Percentiles rank a stretch among this genome's conserved stretches.
phyloP scores from a whole-genome alignment of 2,329 filamentous ascomycete species.

The Talaromyces sp. region DNA sequence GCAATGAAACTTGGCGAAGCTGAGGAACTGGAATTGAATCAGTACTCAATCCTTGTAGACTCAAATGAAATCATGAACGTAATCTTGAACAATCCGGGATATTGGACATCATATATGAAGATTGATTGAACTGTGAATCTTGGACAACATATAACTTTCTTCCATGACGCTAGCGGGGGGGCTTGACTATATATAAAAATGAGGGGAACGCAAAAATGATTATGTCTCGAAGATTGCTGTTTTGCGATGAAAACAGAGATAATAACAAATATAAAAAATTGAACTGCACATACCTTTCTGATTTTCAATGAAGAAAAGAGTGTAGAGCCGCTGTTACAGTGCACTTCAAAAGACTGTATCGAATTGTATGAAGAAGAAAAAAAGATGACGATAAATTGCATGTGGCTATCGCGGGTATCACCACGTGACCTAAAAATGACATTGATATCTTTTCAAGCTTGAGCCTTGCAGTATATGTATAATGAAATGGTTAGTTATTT shows the following conservation, averaged over 20 bases:
- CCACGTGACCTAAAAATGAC: conserved; percentile 2
- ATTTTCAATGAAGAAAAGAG: background rate
- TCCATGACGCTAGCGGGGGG: background rate
- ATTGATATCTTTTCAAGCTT: background rate
- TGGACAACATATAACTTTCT: background rate
- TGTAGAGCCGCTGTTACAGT: background rate
- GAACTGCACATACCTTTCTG: background rate
- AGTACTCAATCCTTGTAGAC: background rate
- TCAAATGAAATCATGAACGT: too few relatives aligned
- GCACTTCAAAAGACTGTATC: background rate
- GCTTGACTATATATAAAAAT: background rate
- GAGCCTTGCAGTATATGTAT: background rate
- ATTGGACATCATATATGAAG: too few relatives aligned
- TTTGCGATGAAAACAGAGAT: too few relatives aligned
- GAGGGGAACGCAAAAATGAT: background rate
- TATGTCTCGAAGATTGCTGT: background rate
- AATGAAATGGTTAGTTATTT: background rate
- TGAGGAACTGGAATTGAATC: background rate
- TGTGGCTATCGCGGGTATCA: conserved; percentile 10
- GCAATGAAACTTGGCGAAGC: background rate
- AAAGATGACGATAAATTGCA: conserved; percentile 7
- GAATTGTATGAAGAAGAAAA: background rate
- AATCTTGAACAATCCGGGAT: too few relatives aligned
- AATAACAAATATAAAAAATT: background rate
- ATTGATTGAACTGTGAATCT: too few relatives aligned